phyloP scores from a whole-genome alignment of 164 flowering plant species.

The Cinnamomum micranthum region DNA sequence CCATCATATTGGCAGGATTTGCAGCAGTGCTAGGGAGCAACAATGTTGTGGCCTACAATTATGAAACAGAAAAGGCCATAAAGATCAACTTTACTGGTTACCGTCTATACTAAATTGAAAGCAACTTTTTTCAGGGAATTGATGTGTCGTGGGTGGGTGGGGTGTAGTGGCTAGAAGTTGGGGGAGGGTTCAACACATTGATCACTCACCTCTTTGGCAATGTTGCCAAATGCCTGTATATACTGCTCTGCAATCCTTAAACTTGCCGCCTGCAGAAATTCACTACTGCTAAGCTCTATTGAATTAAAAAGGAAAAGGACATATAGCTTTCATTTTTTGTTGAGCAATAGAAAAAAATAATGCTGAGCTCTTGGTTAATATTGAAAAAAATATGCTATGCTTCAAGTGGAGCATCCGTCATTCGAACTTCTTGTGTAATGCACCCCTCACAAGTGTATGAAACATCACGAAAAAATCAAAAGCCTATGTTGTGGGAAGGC shows the following conservation, averaged over 20 bases:
- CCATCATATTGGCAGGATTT: constrained; percentile 61
- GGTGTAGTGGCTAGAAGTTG: too few relatives aligned
- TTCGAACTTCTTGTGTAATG: too few relatives aligned
- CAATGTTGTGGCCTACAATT: constrained; percentile 66
- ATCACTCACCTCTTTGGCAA: constrained; percentile 72
- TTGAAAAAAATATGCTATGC: too few relatives aligned
- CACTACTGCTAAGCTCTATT: constrained; percentile 8
- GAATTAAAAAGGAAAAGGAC: not conserved
- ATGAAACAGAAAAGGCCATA: not conserved
- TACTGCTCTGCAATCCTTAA: constrained; percentile 83
- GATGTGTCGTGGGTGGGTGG: not conserved
- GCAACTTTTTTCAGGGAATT: not conserved
- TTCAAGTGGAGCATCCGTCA: too few relatives aligned
- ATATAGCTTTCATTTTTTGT: too few relatives aligned
- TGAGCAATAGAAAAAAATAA: not conserved
- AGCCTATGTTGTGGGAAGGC: too few relatives aligned
- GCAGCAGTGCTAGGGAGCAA: constrained; percentile 60
- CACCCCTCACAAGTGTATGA: too few relatives aligned
- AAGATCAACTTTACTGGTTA: not conserved
- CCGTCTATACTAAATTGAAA: not conserved
- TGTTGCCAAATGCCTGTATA: constrained; percentile 67
- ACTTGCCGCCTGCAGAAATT: constrained; percentile 78
- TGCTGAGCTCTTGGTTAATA: not conserved
- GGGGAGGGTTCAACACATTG: not conserved
- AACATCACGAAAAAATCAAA: too few relatives aligned